Evolutionary conservation across 2,329 filamentous ascomycete genomes (phyloP).

Genomic region (Hypoxylon sp.): DNA sequence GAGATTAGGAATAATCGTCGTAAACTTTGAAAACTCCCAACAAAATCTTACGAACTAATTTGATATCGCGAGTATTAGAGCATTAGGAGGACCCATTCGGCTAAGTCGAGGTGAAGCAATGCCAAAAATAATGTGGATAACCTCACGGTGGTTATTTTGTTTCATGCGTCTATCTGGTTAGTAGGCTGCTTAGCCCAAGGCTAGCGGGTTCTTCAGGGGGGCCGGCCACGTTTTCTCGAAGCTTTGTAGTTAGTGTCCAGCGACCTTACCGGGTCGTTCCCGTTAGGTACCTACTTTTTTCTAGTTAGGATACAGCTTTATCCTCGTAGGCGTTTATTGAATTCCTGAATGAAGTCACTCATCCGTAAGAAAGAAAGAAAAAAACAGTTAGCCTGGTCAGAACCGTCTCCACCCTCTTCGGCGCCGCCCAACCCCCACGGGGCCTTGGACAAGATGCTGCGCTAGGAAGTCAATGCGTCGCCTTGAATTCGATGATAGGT

Average conservation of each 20-base stretch:
- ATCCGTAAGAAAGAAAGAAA: constrained; percentile 5
- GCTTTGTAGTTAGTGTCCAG: constrained; percentile 15
- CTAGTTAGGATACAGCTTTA: constrained; percentile 7
- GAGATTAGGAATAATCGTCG: not conserved
- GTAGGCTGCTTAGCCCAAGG: constrained; percentile 20
- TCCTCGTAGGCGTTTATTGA: not conserved
- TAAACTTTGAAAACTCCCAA: not conserved
- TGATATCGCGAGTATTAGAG: not conserved
- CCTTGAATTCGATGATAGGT: constrained; percentile 21
- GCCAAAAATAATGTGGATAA: constrained; percentile 26
- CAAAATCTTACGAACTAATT: constrained; percentile 15
- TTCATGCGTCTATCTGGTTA: constrained; percentile 32
- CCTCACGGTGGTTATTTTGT: constrained; percentile 22
- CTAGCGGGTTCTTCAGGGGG: constrained; percentile 29
- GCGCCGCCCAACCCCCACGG: constrained; percentile 32
- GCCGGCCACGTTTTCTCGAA: constrained; percentile 30
- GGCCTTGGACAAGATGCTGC: constrained; percentile 31
- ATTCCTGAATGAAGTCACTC: constrained; percentile 21
- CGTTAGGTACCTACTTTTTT: constrained; percentile 12
- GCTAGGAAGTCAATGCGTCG: constrained; percentile 37
- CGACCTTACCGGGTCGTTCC: constrained; percentile 26
- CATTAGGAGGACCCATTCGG: constrained; percentile 22
- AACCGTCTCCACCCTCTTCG: constrained; percentile 36
- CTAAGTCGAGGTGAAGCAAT: constrained; percentile 16
- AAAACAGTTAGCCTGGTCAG: constrained; percentile 17